Evolutionary conservation across 1,284 basidiomycete genomes (phyloP), one percentile per base, ranked within the genome.

Genomic region (Cutaneotrichosporon sp.): DNA sequence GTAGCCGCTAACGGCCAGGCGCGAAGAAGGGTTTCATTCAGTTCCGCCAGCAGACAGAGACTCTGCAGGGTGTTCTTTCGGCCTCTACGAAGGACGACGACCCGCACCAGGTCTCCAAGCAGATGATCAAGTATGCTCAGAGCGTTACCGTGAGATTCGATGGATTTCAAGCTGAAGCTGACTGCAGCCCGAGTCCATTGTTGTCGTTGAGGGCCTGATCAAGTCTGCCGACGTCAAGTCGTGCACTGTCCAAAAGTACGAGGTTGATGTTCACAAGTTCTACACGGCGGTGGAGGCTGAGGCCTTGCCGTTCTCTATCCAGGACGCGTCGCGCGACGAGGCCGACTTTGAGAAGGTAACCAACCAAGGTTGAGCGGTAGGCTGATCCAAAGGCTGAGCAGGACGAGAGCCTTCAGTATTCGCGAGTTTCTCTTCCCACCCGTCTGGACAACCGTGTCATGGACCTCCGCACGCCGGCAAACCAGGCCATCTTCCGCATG

Each of bases 61-160:
- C 93, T 2, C 85, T 98, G 4, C 96, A 98, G 75, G 91, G 88
- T 38, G 79, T 97, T 15, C 78, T 97, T 45, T 79, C 81, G 38
- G 83, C 88, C 43, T 64, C 69, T 21, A 58, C 54, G 40, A 64
- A 64, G 36, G 74, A 72, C 42, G 65, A 65, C 37, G 79, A 87
- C 35, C 83, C 85, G 20, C 87, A 85, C 55, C 86, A 86, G 63
- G 82, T 98, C 15, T 97, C 91, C 60, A 96, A 93, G 75, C 92
- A 96, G 74, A 98, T 99, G 96, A 83, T 91, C 51, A 97, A 94
- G 76, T 98, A 88, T 86, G 84, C 87, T 15, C 84, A 84, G 18
- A 72, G 82, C 37, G 78, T 98, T 46, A 79, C 85, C 35, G 68
- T 69, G 48, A 62, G 69, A 44, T 21, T 17, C 4, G 3, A 10